These are phyloP conservation scores for Aspergillus hortae DNA, from an alignment of 2,329 filamentous ascomycete genomes.

Conservation along the genomic window DNA sequence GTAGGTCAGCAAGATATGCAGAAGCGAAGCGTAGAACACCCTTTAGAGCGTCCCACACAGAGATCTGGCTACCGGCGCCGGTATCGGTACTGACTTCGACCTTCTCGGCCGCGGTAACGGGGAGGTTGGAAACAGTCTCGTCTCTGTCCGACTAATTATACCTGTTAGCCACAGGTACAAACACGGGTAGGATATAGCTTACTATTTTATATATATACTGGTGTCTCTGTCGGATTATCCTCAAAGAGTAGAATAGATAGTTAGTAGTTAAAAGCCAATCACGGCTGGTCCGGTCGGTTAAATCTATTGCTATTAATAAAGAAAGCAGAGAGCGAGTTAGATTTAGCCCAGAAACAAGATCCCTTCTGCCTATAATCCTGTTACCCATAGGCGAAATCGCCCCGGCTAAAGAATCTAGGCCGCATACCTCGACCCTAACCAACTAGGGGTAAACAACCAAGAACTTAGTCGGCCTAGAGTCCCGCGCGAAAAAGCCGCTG, in stretches of 20 bases:
- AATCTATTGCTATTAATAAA: too few relatives aligned
- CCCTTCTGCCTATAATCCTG: too few relatives aligned
- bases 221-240: constrained; percentile 50
- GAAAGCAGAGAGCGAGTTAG: too few relatives aligned
- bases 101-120: constrained; percentile 72
- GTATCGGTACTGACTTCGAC: constrained; percentile 95
- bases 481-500: too few relatives aligned
- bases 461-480: too few relatives aligned
- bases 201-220: constrained; percentile 44
- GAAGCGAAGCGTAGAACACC: constrained; percentile 97
- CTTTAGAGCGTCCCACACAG: constrained; percentile 96
- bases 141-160: constrained; percentile 95
- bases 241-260: constrained; percentile 44
- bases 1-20: constrained; percentile 98
- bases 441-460: too few relatives aligned
- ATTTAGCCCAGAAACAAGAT: too few relatives aligned
- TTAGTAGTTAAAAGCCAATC: constrained; percentile 18
- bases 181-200: background rate
- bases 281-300: too few relatives aligned
- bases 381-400: too few relatives aligned
- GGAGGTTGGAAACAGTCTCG: constrained; percentile 76
- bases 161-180: constrained; percentile 1
- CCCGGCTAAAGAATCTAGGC: too few relatives aligned
- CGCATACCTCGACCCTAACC: too few relatives aligned
- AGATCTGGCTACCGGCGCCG: constrained; percentile 70